Evolutionary conservation across 164 flowering plant genomes (phyloP).

Genomic region (Amborella trichopoda): DNA sequence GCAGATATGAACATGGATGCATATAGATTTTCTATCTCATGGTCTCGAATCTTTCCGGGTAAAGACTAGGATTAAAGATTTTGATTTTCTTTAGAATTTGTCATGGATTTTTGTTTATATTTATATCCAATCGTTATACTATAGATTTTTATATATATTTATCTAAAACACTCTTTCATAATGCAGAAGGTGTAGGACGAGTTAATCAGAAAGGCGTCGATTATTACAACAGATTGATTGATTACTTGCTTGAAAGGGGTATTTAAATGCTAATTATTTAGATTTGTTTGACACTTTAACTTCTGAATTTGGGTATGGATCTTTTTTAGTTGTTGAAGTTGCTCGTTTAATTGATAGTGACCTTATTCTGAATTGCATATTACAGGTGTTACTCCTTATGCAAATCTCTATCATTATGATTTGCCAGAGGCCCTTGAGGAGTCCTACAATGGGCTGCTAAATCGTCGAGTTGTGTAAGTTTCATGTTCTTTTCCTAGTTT

Average conservation of each 20-base stretch:
- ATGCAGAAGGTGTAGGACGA: constrained; percentile 5
- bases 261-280: no score
- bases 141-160: no score
- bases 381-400: constrained; percentile 65
- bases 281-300: no score
- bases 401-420: constrained; percentile 63
- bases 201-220: constrained; percentile 8
- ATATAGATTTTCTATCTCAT: constrained; percentile 34
- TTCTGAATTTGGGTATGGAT: no score
- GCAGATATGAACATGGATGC: constrained; percentile 22
- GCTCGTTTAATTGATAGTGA: no score
- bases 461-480: constrained; percentile 46
- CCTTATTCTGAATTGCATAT: no score
- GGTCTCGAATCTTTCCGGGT: constrained; percentile 38
- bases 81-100: no score
- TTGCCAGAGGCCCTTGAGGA: constrained; percentile 49
- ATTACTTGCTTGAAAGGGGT: constrained; percentile 20
- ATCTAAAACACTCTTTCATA: background rate
- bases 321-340: no score
- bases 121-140: no score
- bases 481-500: no score
- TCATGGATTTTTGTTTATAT: no score
- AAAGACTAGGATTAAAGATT: no score
- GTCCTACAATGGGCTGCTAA: constrained; percentile 34
- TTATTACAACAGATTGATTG: constrained; percentile 14